Evolutionary conservation across 2,329 filamentous ascomycete genomes (phyloP).

Genomic region (Diaporthe vaccinii): DNA sequence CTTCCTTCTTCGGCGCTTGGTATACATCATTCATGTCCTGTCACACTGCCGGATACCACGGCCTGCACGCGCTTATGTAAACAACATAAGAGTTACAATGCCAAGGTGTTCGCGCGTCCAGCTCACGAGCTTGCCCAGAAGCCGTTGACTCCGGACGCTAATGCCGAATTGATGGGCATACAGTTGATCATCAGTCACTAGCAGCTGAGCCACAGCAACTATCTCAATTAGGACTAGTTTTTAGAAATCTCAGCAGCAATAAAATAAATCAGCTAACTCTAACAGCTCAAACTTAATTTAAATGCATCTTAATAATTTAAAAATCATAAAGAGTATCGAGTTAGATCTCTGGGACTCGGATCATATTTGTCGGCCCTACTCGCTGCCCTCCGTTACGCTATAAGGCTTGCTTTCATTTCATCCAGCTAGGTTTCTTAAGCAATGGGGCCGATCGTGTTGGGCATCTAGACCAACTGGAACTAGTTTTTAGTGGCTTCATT

Average conservation of each 20-base stretch:
- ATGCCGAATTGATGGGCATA: neutral
- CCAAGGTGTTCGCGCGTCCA: neutral
- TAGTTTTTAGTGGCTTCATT: neutral
- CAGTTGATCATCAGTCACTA: no score
- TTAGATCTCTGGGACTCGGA: no score
- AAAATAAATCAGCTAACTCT: no score
- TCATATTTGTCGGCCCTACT: no score
- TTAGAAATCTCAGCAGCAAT: no score
- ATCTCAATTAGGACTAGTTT: no score
- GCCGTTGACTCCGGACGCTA: neutral
- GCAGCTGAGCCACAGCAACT: no score
- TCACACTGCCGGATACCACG: neutral
- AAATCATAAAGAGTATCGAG: no score
- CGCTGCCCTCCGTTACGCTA: no score
- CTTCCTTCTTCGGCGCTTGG: constrained; percentile 30
- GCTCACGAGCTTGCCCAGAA: neutral
- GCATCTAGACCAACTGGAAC: neutral
- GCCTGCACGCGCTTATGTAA: neutral
- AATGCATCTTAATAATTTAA: no score
- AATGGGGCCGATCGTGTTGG: neutral
- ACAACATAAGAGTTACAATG: neutral
- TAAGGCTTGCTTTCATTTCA: no score
- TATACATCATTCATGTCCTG: constrained; percentile 14
- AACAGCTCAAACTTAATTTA: no score
- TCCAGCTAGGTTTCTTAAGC: neutral